Evolutionary conservation across 768 basidiomycete genomes (phyloP), one percentile per base, ranked within the genome.

Genomic region (Lactifluus piperatus): DNA sequence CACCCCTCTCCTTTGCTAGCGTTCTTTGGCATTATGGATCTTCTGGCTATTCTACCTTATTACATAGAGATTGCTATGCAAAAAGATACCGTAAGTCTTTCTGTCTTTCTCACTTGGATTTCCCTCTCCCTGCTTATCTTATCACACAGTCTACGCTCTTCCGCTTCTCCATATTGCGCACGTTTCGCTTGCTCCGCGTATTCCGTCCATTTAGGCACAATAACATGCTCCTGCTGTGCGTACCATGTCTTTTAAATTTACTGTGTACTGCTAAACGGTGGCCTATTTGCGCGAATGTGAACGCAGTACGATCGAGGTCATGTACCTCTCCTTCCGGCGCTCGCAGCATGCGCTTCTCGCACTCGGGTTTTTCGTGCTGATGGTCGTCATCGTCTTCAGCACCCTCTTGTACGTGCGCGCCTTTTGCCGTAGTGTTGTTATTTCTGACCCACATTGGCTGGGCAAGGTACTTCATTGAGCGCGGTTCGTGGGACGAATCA

Each of bases 171-270:
- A 94, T 95, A 56, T 74, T 97, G 36, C 79, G 93, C 39, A 92
- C 91, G 73, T 94, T 94, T 71, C 85, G 93, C 32, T 79, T 95
- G 2, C 71, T 94, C 26, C 83, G 93, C 22, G 91, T 94, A 7
- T 97, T 95, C 72, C 76, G 89, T 48, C 91, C 93, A 0, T 95
- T 95, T 78, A 81, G 85, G 57, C 85, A 91, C 66, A 90, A 85
- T 62, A 84, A 84, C 65, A 88, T 86, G 16, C 84, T 91, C 57
- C 77, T 92, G n/a, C 72, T 91, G 84, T 91, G 70, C 77, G 48
- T 32, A 4, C 44, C 22, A 1, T 20, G 6, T 37, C 20, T 13
- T 22, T 18, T 26, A 3, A 37, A 5, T 6, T 57, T 4, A 37
- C 24, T 3, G 39, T 54, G 14, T 16, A 26, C 52, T 14, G 16